phyloP scores from a whole-genome alignment of 2,329 filamentous ascomycete genomes.

The Fusarium phyllophilum region DNA sequence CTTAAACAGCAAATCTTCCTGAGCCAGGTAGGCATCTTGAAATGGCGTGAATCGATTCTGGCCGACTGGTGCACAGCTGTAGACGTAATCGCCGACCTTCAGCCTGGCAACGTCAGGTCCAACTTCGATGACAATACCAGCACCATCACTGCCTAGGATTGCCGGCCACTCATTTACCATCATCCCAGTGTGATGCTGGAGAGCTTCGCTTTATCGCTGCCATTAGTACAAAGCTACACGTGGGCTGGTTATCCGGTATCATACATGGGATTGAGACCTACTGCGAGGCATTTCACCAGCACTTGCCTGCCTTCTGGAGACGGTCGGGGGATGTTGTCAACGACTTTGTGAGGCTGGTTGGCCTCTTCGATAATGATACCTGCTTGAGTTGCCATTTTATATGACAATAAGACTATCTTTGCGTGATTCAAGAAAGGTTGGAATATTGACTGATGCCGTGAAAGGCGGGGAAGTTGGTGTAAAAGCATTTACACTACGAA shows the following conservation, averaged over 20 bases:
- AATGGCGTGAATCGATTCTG: constrained; percentile 48
- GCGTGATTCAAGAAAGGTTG: background rate
- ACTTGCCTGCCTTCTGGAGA: constrained; percentile 47
- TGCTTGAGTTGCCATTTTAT: constrained; percentile 29
- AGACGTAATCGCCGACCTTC: constrained; percentile 49
- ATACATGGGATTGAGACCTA: constrained; percentile 52
- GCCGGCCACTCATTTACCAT: constrained; percentile 50
- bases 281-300: constrained; percentile 50
- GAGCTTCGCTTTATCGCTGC: constrained; percentile 40
- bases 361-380: constrained; percentile 33
- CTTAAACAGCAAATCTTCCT: constrained; percentile 50
- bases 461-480: background rate
- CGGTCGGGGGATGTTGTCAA: constrained; percentile 37
- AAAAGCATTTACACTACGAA: background rate
- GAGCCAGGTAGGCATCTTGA: constrained; percentile 52
- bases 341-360: constrained; percentile 35
- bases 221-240: background rate
- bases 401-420: too few relatives aligned
- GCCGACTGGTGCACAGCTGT: constrained; percentile 50
- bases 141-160: constrained; percentile 52
- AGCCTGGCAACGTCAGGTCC: constrained; percentile 46
- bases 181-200: constrained; percentile 48
- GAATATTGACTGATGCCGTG: background rate
- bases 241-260: background rate
- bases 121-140: constrained; percentile 47